Evolutionary conservation across 768 basidiomycete genomes (phyloP).

Genomic region (Daedalea quercina): DNA sequence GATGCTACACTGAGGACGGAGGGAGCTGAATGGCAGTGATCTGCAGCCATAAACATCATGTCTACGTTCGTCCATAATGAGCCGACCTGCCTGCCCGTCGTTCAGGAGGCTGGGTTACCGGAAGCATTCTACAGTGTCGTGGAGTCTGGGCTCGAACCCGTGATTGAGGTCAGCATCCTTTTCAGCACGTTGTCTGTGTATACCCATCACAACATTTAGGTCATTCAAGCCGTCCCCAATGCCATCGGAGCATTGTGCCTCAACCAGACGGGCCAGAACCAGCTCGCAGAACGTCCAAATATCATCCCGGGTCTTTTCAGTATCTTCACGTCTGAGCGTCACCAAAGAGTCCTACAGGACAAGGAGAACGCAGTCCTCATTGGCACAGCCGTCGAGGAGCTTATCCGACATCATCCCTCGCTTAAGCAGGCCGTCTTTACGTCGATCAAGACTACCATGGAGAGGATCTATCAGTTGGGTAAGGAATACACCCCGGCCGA

Average conservation of each 20-base stretch:
- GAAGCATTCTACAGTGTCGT: constrained; percentile 84
- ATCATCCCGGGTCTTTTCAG: constrained; percentile 83
- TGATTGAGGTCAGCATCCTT: constrained; percentile 62
- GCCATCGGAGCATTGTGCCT: constrained; percentile 95
- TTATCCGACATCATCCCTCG: constrained; percentile 91
- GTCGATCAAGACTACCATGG: constrained; percentile 62
- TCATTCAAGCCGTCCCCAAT: constrained; percentile 88
- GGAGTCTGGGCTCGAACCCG: constrained; percentile 77
- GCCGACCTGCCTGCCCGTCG: constrained; percentile 85
- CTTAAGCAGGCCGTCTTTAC: constrained; percentile 78
- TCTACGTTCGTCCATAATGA: constrained; percentile 98
- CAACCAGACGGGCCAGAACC: constrained; percentile 82
- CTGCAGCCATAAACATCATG: constrained; percentile 88
- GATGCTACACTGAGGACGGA: no score
- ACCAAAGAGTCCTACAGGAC: constrained; percentile 80
- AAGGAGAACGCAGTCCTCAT: constrained; percentile 89
- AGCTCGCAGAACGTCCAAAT: constrained; percentile 67
- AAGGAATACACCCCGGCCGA: constrained; percentile 47
- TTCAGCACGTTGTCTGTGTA: not conserved
- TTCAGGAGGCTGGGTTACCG: constrained; percentile 89
- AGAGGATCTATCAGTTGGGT: constrained; percentile 71
- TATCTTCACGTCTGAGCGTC: constrained; percentile 79
- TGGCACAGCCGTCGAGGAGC: constrained; percentile 89
- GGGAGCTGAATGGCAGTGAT: not conserved
- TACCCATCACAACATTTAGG: constrained; percentile 36